Conservation (phyloP, 768 basidiomycete species). For the Lactarius indigo region DNA sequence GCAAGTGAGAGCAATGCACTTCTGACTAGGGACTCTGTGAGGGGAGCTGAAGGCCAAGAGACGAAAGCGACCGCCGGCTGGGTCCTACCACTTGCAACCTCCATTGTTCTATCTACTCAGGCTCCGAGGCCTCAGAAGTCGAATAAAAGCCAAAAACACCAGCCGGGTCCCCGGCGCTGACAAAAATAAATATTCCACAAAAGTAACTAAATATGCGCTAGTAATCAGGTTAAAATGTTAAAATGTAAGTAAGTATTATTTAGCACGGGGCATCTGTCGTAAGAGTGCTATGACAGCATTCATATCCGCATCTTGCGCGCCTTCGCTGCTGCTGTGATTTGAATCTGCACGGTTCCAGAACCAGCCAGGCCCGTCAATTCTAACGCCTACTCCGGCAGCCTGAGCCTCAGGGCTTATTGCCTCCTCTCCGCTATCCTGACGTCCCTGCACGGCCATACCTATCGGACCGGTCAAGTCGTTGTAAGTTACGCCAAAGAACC, state of each 20-base stretch:
- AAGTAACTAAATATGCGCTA: neutral
- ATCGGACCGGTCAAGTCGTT: slow-evolving; percentile 38
- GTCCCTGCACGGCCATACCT: neutral
- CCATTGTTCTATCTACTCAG: neutral
- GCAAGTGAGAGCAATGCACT: slow-evolving; percentile 35
- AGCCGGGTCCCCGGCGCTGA: slow-evolving; percentile 1
- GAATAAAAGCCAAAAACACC: neutral
- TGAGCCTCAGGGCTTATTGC: neutral
- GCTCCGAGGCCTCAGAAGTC: neutral
- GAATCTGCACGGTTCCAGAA: slow-evolving; percentile 20
- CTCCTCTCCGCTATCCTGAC: neutral
- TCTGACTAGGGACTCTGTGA: slow-evolving; percentile 45
- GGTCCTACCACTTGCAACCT: neutral
- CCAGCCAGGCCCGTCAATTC: slow-evolving; percentile 17
- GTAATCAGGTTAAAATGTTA: neutral
- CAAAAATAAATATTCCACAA: neutral
- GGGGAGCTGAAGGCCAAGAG: slow-evolving; percentile 49
- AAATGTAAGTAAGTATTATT: neutral
- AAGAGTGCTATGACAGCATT: slow-evolving; percentile 23
- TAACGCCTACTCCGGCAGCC: slow-evolving; percentile 14
- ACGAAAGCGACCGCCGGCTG: slow-evolving; percentile 26
- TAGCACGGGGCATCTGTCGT: slow-evolving; percentile 26
- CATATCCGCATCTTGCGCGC: slow-evolving; percentile 15
- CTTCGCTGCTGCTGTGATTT: neutral
- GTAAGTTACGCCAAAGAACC: slow-evolving; percentile 55